phyloP scores from a whole-genome alignment of 768 basidiomycete genomes.

The Rhodosporidiobolus odoratus region DNA sequence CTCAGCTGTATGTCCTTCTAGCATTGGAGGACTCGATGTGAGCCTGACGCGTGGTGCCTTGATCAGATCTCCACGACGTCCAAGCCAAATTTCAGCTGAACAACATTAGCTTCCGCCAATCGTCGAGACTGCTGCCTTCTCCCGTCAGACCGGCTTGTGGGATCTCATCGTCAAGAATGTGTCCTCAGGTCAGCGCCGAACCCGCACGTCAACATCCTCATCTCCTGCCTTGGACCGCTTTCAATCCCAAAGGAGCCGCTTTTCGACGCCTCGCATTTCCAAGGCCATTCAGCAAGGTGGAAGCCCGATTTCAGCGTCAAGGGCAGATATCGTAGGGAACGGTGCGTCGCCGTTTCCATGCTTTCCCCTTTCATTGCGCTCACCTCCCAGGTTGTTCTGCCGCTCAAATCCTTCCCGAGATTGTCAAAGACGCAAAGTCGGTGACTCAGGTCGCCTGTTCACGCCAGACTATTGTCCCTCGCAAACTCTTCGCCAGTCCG shows the following conservation, averaged over 20 bases:
- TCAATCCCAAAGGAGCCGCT: slow-evolving; percentile 29
- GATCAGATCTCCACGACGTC: slow-evolving; percentile 33
- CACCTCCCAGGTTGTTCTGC: slow-evolving; percentile 40
- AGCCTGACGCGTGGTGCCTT: no score
- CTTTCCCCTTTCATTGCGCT: no score
- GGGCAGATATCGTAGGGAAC: slow-evolving; percentile 42
- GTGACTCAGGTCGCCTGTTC: slow-evolving; percentile 39
- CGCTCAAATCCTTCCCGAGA: slow-evolving; percentile 38
- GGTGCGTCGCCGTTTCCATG: no score
- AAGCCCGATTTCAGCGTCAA: slow-evolving; percentile 26
- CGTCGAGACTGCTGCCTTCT: slow-evolving; percentile 26
- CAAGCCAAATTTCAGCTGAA: slow-evolving; percentile 31
- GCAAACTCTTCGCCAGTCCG: no score
- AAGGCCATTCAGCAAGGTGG: slow-evolving; percentile 41
- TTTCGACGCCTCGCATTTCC: slow-evolving; percentile 31
- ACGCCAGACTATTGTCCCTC: slow-evolving; percentile 36
- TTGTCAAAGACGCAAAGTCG: slow-evolving; percentile 18
- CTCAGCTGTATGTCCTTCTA: slow-evolving; percentile 7
- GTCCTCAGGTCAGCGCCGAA: slow-evolving; percentile 15
- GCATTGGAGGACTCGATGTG: no score
- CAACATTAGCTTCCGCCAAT: slow-evolving; percentile 32
- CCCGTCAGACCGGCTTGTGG: slow-evolving; percentile 33
- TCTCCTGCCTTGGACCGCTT: slow-evolving; percentile 38
- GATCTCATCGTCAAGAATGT: slow-evolving; percentile 27
- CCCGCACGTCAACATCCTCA: slow-evolving; percentile 38